phyloP scores from a whole-genome alignment of 2,329 filamentous ascomycete genomes.

The Verticillium klebahnii region DNA sequence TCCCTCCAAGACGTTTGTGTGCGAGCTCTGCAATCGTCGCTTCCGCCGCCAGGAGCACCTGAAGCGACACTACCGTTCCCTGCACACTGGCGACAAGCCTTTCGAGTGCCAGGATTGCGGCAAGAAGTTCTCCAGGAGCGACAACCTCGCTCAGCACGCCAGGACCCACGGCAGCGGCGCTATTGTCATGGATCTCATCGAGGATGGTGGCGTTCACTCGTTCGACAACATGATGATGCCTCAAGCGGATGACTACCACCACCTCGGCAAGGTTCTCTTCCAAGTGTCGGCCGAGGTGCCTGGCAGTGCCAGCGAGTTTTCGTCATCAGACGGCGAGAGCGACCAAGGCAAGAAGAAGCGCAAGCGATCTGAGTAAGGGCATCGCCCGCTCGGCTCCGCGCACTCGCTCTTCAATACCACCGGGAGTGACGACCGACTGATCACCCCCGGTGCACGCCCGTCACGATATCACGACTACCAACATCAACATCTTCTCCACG shows the following conservation, averaged over 20 bases:
- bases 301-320: slow-evolving; percentile 56
- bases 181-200: slow-evolving; percentile 85
- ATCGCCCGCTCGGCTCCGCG: slow-evolving; percentile 1
- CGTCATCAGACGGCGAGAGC: slow-evolving; percentile 48
- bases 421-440: background rate
- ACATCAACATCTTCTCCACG: slow-evolving; percentile 11
- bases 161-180: slow-evolving; percentile 88
- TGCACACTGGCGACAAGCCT: slow-evolving; percentile 97
- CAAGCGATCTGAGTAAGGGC: slow-evolving; percentile 64
- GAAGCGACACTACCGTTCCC: slow-evolving; percentile 96
- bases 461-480: slow-evolving; percentile 21
- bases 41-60: slow-evolving; percentile 98
- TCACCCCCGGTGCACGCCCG: slow-evolving; percentile 22
- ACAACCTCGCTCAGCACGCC: slow-evolving; percentile 95
- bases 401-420: slow-evolving; percentile 8
- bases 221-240: slow-evolving; percentile 39
- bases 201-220: slow-evolving; percentile 54
- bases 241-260: slow-evolving; percentile 56
- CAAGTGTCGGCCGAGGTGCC: slow-evolving; percentile 72
- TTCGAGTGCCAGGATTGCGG: slow-evolving; percentile 97
- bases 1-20: slow-evolving; percentile 96
- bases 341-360: slow-evolving; percentile 69
- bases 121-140: slow-evolving; percentile 98
- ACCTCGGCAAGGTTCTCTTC: slow-evolving; percentile 74
- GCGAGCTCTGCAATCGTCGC: slow-evolving; percentile 90